Conservation (phyloP, 768 basidiomycete genomes). For the Astraeus odoratus region DNA sequence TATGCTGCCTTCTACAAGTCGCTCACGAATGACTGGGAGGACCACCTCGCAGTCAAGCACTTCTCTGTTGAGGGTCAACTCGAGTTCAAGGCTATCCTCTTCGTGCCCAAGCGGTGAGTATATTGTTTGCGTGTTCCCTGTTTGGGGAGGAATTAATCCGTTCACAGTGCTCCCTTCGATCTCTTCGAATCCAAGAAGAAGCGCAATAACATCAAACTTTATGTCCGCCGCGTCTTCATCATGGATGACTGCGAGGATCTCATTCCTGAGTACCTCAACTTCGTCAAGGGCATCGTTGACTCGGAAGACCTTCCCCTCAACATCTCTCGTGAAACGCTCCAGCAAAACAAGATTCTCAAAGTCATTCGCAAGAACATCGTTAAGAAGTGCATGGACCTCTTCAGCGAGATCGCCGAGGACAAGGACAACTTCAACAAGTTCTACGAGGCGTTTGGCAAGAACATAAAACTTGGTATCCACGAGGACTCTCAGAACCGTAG, state of each 20-base stretch:
- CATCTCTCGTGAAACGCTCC: constrained; percentile 99
- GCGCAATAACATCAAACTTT: constrained; percentile 99
- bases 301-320: constrained; percentile 99
- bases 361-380: constrained; percentile 99
- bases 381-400: constrained; percentile 94
- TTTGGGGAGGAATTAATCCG: neutral
- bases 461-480: constrained; percentile 99
- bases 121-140: neutral
- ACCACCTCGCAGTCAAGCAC: constrained; percentile 99
- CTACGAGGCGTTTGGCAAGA: constrained; percentile 98
- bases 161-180: constrained; percentile 86
- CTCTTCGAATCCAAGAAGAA: constrained; percentile 99
- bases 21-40: constrained; percentile 99
- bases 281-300: constrained; percentile 99
- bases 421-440: constrained; percentile 98
- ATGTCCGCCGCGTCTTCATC: constrained; percentile 99
- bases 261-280: constrained; percentile 99
- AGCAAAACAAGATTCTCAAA: constrained; percentile 99
- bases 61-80: constrained; percentile 99
- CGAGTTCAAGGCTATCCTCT: constrained; percentile 99
- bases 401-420: constrained; percentile 97
- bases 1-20: constrained; percentile 98
- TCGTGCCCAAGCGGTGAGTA: constrained; percentile 86
- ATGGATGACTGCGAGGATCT: constrained; percentile 99
- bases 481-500: constrained; percentile 98